Evolutionary conservation across 2,329 filamentous ascomycete genomes (phyloP).

Genomic region (Xylariaceae sp.): DNA sequence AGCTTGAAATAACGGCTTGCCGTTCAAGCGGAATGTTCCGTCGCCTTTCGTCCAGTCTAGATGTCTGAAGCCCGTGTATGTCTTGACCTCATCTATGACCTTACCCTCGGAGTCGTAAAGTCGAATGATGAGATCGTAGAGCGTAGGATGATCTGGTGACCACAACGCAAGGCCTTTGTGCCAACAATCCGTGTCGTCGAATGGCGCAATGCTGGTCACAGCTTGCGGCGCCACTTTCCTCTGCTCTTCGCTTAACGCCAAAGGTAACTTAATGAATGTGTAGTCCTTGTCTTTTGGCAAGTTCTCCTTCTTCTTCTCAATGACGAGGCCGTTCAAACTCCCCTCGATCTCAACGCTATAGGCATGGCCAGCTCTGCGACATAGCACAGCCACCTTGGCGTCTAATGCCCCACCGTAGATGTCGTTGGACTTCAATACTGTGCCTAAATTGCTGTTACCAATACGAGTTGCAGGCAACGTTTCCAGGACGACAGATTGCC

Average conservation of each 20-base stretch:
- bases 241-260: slow-evolving; percentile 45
- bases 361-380: slow-evolving; percentile 42
- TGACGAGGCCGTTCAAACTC: slow-evolving; percentile 43
- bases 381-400: slow-evolving; percentile 46
- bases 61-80: slow-evolving; percentile 58
- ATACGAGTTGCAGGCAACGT: slow-evolving; percentile 49
- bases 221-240: slow-evolving; percentile 36
- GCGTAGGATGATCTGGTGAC: slow-evolving; percentile 54
- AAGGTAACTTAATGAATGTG: slow-evolving; percentile 42
- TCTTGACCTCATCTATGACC: slow-evolving; percentile 53
- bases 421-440: slow-evolving; percentile 52
- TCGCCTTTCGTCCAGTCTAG: slow-evolving; percentile 56
- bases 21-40: slow-evolving; percentile 56
- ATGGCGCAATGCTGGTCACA: slow-evolving; percentile 31
- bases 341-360: slow-evolving; percentile 52
- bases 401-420: slow-evolving; percentile 49
- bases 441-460: slow-evolving; percentile 54
- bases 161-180: slow-evolving; percentile 56
- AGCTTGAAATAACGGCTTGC: slow-evolving; percentile 56
- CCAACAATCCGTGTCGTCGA: slow-evolving; percentile 41
- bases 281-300: slow-evolving; percentile 48
- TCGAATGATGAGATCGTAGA: slow-evolving; percentile 53
- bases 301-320: slow-evolving; percentile 42
- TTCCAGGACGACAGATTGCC: slow-evolving; percentile 56
- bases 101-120: slow-evolving; percentile 41